A percentile compares a stretch with the other conserved stretches of the same genome.
Conservation (phyloP, 495 filamentous ascomycete species). For the Penicillium parvum region DNA sequence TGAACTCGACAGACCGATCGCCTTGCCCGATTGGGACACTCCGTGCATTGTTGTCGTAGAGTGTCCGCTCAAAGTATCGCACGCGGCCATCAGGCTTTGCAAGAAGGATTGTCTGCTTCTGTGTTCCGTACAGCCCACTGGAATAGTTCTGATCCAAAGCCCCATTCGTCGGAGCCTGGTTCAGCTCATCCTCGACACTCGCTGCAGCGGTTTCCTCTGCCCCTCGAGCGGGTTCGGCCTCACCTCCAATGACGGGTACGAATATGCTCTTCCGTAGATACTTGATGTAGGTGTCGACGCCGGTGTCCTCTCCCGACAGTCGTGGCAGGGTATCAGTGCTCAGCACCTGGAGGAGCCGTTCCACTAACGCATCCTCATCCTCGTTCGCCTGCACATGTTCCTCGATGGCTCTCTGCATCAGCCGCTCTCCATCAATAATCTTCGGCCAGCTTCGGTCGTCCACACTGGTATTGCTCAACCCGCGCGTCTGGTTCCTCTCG, state of each 20-base stretch:
- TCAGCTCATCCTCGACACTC: slow-evolving; percentile 22
- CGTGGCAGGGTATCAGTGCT: slow-evolving; percentile 67
- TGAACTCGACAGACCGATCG: slow-evolving; percentile 48
- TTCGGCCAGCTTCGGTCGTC: slow-evolving; percentile 78
- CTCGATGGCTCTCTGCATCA: slow-evolving; percentile 45
- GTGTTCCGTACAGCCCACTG: slow-evolving; percentile 72
- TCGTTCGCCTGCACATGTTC: slow-evolving; percentile 42
- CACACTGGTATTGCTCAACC: slow-evolving; percentile 82
- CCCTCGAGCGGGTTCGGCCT: slow-evolving; percentile 32
- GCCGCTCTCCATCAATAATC: slow-evolving; percentile 54
- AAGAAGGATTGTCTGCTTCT: slow-evolving; percentile 83
- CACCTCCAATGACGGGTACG: slow-evolving; percentile 66
- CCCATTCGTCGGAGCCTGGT: slow-evolving; percentile 11
- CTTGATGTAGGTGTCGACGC: slow-evolving; percentile 66
- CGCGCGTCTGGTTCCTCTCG: slow-evolving; percentile 60
- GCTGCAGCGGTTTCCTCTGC: slow-evolving; percentile 50
- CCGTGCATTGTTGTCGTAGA: slow-evolving; percentile 66
- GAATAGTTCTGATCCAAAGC: slow-evolving; percentile 26
- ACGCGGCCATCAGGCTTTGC: slow-evolving; percentile 71
- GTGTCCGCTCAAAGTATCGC: slow-evolving; percentile 76
- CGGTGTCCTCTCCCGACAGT: slow-evolving; percentile 40
- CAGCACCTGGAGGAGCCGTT: slow-evolving; percentile 65
- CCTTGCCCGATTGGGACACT: slow-evolving; percentile 55
- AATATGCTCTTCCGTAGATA: slow-evolving; percentile 77
- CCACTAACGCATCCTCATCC: slow-evolving; percentile 62